Evolutionary conservation across 345 rosid species (phyloP), one percentile per base, ranked within the genome.

Genomic region (Brassica rapa): DNA sequence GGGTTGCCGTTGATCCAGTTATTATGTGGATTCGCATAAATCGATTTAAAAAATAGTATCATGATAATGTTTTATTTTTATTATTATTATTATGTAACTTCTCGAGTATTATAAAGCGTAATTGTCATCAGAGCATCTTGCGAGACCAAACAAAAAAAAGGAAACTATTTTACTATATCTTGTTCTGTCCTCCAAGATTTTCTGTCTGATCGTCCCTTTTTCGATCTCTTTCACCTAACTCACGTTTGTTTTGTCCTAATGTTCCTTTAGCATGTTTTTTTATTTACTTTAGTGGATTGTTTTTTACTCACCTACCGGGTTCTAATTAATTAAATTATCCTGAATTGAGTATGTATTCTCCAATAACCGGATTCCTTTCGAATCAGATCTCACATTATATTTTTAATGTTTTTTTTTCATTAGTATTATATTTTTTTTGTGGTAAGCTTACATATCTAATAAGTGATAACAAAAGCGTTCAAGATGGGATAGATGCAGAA

Each of bases 1-100:
- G 82, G 87, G 86, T 16, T 80, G 82, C 84, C 80, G 84, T 83
- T 74, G 83, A 80, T 75, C 60, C 77, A 70, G 80, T 15, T 70
- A 85, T 74, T 74, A 56, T 78, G 85, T 84, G 90, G 88, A 80
- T 82, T 73, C 74, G 66, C 72, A 15, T 23, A 55, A 1, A 70
- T 74, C 53, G 24, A 46, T 46, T 46, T 14, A 29, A 46, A 68
- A 46, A 41, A 5, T 6, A 46, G 16, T 46, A 4, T 49, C 19
- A 33, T 68, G 55, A 57, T 21, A 24, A 8, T 6, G 1, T 4
- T 11, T 14, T 49, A 49, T 49, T 16, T 16, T 53, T 21, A 7
- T 21, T 56, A 19, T 21, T 56, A 19, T 8, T 23, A 21, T 23
- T 8, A 0, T 19, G 8, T 55, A n/a, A 33, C 9, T 6, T 39